These are phyloP conservation scores for Volvox reticuliferus DNA, from an alignment of 139 green algal genomes.

Conservation along the genomic window DNA sequence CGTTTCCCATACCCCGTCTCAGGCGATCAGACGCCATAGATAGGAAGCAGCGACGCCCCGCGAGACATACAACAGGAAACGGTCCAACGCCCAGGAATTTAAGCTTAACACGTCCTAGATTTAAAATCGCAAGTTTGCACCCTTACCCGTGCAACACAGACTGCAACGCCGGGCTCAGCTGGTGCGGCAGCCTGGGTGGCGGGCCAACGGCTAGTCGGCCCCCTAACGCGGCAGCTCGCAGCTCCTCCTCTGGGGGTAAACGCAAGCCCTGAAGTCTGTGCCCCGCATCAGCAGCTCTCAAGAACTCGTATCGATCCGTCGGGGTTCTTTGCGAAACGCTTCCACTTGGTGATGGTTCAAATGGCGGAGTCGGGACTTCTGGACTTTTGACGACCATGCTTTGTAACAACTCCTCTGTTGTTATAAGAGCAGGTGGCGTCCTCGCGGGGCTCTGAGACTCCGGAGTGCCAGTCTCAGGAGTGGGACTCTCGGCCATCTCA, in stretches of 20 bases:
- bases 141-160: constrained; percentile 23
- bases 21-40: too few species aligned
- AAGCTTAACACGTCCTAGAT: too few species aligned
- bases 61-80: too few species aligned
- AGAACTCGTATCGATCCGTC: neutral
- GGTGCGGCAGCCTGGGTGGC: constrained; percentile 16
- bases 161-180: constrained; percentile 28
- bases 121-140: neutral
- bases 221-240: neutral
- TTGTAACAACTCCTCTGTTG: constrained; percentile 22
- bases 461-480: constrained; percentile 23
- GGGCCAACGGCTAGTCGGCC: neutral
- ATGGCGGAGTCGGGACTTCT: neutral
- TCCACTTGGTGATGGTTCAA: neutral
- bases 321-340: neutral
- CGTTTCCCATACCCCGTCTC: too few species aligned
- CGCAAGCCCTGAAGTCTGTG: neutral
- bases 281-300: neutral
- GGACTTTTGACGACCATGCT: neutral
- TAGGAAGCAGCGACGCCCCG: too few species aligned
- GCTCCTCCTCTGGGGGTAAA: neutral
- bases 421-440: constrained; percentile 13
- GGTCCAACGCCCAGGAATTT: too few species aligned
- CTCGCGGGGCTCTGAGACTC: neutral
- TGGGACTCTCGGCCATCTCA: constrained; percentile 23